Conservation (phyloP, 345 rosid species). For the Eucalyptus leucophloia region DNA sequence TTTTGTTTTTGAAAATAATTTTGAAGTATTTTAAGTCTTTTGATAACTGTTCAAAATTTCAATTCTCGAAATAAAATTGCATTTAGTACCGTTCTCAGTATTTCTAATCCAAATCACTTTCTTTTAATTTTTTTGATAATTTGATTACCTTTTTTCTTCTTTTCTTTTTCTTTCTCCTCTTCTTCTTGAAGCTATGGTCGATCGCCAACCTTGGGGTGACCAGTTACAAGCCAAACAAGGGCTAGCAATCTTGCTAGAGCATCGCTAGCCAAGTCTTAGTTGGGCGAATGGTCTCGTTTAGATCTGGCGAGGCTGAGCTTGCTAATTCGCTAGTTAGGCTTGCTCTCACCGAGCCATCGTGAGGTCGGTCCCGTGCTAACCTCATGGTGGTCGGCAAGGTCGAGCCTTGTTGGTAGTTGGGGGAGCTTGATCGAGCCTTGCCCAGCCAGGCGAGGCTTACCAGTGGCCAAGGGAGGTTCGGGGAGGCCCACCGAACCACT, state of each 20-base stretch:
- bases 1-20: accelerated
- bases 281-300: accelerated
- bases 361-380: accelerated
- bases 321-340: accelerated
- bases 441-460: accelerated
- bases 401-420: accelerated
- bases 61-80: accelerated
- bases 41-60: accelerated
- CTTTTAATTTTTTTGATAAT: no score
- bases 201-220: accelerated
- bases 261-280: accelerated
- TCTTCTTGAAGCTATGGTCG: accelerated
- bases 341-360: accelerated
- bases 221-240: accelerated
- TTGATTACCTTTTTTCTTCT: no score
- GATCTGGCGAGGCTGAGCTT: accelerated
- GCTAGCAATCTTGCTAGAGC: accelerated
- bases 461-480: accelerated
- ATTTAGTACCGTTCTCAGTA: accelerated
- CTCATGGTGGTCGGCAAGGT: accelerated
- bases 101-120: no score
- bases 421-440: accelerated
- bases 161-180: accelerated
- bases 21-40: accelerated
- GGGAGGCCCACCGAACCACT: accelerated